Base-by-base conservation (phyloP, 371 early-diverging fungal species). In the Saksenaea vasiformis region DNA sequence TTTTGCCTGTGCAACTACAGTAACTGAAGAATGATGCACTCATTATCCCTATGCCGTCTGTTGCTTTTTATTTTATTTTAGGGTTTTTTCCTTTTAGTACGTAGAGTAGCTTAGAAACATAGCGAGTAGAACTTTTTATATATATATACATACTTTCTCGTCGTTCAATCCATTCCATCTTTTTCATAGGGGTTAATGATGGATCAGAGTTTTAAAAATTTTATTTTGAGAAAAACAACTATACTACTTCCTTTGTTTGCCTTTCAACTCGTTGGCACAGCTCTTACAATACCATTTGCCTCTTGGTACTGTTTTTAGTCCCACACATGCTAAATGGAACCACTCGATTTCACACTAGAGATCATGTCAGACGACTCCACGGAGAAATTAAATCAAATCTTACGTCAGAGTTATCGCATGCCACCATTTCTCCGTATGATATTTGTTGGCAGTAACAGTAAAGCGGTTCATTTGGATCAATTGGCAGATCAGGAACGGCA, bases 391-490 rank as follows among this genome's bases (percentile, higher is more conserved):
- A n/a, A 13, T 22, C 13, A 5, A 39, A 10, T 77, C 84, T 69
- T 86, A 93, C 93, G 62, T 94, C 93, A 14, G 84, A 83, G 59
- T 95, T 92, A 69, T 98, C 98, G 74, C 98, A 98, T 15, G 91
- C 98, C 56, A 98, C 93, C 98, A 98, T 98, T 60, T 96, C 95
- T 14, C 98, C 98, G 70, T 87, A 97, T 17, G 96, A 96, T 5
- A 98, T 94, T 73, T 95, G 93, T 54, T 92, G 87, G 63, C 98
- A 98, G 61, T 93, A 91, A 71, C 98, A 98, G 72, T 98, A 98
- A 1, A 89, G 83, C 19, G 95, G 96, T 76, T 98, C 98, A 73
- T 96, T 93, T 8, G 97, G 97, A 77, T 98, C 98, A 64, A 95
- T 92, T 0, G 91, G 86, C 41, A 93, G 66, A 56, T 95, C 96